Evolutionary conservation across 805 yeast species (phyloP), one percentile per base, ranked within the genome.

Genomic region (Tetrapisispora phaffii): DNA sequence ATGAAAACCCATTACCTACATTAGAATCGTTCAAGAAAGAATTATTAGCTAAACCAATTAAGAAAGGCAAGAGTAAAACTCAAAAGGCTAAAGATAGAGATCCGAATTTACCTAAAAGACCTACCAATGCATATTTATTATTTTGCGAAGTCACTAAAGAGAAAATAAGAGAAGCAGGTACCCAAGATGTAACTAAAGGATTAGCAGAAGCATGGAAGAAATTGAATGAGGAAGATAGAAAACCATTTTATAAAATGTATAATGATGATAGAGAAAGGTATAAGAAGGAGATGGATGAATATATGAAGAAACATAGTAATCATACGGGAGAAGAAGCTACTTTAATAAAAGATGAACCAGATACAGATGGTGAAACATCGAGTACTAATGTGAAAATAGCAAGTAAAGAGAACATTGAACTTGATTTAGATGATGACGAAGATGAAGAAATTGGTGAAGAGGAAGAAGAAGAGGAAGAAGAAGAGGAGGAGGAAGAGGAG

Each of bases 121-220:
- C 96, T 6, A 82, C 93, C 3, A 89, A 88, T 62, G 95, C 96
- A 5, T 89, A 88, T 57, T 70, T 86, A 50, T 75, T 86, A 44
- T 88, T 83, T 58, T 89, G 96, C 65, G 97, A 89, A 47, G 67
- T 76, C 67, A 94, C 86, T 57, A 85, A 85, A 63, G 95, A 85
- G 39, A 70, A 74, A 41, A 74, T 86, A 33, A 78, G 76, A 49
- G 71, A 74, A 42, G 77, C 75, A 49, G 80, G 79, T 9, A 70
- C 72, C 26, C 66, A 66, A 34, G 96, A 89, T 58, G 70, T 85
- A 38, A 81, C 95, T 2, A 81, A 77, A 56, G 82, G 82, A 15
- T 70, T 89, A 69, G 79, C 95, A 1, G 96, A 85, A 50, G 80
- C 82, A 4, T 89, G 97, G 97, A 85, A 85, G 57, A 71, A 68